phyloP scores from a whole-genome alignment of 2,329 filamentous ascomycete genomes.

The Verticillium nonalfalfae region DNA sequence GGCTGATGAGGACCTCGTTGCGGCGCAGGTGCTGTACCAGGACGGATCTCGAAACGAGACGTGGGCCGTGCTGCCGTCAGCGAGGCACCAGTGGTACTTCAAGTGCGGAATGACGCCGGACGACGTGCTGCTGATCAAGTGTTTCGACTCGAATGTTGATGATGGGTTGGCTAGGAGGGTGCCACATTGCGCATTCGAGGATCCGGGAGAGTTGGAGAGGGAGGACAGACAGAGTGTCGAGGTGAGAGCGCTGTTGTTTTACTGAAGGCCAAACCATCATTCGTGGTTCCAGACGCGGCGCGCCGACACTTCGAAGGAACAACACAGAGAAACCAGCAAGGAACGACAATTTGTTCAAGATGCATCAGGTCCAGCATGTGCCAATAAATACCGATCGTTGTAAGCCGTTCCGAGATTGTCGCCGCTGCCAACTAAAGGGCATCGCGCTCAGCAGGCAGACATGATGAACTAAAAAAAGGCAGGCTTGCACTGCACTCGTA shows the following conservation, averaged over 20 bases:
- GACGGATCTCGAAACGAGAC: slow-evolving; percentile 24
- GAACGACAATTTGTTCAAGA: too few relatives aligned
- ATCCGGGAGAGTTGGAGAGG: slow-evolving; percentile 64
- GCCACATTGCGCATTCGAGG: slow-evolving; percentile 74
- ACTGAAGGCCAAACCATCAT: slow-evolving; percentile 6
- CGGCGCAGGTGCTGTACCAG: slow-evolving; percentile 27
- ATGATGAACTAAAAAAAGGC: too few relatives aligned
- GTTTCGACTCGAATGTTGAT: slow-evolving; percentile 49
- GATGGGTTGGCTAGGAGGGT: slow-evolving; percentile 47
- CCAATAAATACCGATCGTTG: too few relatives aligned
- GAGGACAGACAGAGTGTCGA: slow-evolving; percentile 82
- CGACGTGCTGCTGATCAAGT: slow-evolving; percentile 56
- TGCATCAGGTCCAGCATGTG: too few relatives aligned
- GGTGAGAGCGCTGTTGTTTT: slow-evolving; percentile 76
- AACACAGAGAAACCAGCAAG: too few relatives aligned
- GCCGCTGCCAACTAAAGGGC: too few relatives aligned
- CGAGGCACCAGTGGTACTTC: slow-evolving; percentile 45
- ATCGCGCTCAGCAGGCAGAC: too few relatives aligned
- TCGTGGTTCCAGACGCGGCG: too few relatives aligned
- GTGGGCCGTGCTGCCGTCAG: slow-evolving; percentile 26
- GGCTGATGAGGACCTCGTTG: slow-evolving; percentile 29
- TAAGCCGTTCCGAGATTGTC: too few relatives aligned
- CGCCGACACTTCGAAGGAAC: too few relatives aligned
- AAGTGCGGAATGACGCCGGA: slow-evolving; percentile 42
- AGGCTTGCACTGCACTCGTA: too few relatives aligned